A percentile compares a stretch with the other conserved stretches of the same genome.
Evolutionary conservation across 176 grass and related monocot genomes (phyloP).

Genomic region (Oryza meridionalis): DNA sequence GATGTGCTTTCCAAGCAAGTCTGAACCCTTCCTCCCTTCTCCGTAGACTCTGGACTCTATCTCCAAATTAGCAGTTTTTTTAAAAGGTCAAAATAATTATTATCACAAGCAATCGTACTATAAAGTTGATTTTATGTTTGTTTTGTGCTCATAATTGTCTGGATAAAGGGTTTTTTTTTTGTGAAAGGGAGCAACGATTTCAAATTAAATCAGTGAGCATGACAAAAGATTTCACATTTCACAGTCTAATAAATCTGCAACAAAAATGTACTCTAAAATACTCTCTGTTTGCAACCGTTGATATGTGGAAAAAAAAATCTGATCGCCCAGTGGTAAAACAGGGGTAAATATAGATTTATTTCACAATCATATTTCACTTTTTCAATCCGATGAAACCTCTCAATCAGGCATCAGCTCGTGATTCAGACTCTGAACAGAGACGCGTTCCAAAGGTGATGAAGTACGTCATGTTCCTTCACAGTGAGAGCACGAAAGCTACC

Average conservation of each 20-base stretch:
- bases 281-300: neutral
- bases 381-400: neutral
- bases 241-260: too few relatives aligned
- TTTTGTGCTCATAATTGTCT: neutral
- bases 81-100: neutral
- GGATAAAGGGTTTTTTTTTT: neutral
- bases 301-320: neutral
- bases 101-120: neutral
- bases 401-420: neutral
- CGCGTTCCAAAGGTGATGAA: neutral
- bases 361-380: too few relatives aligned
- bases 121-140: neutral
- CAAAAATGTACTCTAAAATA: too few relatives aligned
- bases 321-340: neutral
- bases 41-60: neutral
- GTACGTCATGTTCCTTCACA: neutral
- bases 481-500: constrained; percentile 31
- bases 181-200: neutral
- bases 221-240: too few relatives aligned
- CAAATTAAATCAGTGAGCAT: neutral
- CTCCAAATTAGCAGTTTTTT: neutral
- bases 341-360: neutral
- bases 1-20: neutral
- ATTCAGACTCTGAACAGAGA: neutral
- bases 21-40: neutral